Percentiles rank a stretch among this genome's conserved stretches.
Evolutionary conservation across 2,329 filamentous ascomycete species (phyloP).

Genomic region (Pseudogymnoascus sp.): DNA sequence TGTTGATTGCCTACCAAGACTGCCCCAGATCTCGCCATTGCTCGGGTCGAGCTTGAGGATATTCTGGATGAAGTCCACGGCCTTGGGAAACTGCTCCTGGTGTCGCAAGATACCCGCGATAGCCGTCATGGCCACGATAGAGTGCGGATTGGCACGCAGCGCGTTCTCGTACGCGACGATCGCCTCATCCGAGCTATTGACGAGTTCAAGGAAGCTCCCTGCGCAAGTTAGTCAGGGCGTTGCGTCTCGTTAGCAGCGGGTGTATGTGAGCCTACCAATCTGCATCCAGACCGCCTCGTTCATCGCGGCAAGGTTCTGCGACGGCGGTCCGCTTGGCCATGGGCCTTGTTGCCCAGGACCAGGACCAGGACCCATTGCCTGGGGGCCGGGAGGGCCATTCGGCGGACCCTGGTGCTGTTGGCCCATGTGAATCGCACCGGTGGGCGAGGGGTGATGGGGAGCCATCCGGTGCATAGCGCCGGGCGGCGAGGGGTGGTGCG

Average conservation of each 20-base stretch:
- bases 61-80: conserved; percentile 83
- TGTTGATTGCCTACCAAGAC: conserved; percentile 56
- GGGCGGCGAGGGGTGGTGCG: not conserved
- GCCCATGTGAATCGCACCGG: conserved; percentile 52
- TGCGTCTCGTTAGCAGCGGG: conserved; percentile 10
- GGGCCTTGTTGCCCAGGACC: conserved; percentile 20
- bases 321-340: conserved; percentile 38
- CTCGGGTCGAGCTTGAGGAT: conserved; percentile 82
- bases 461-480: conserved; percentile 29
- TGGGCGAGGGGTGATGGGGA: conserved; percentile 27
- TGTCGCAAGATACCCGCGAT: conserved; percentile 87
- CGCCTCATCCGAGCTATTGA: conserved; percentile 82
- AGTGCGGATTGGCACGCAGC: conserved; percentile 78
- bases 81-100: conserved; percentile 87
- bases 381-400: conserved; percentile 22
- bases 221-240: conserved; percentile 25
- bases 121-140: conserved; percentile 84
- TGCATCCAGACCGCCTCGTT: conserved; percentile 91
- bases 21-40: conserved; percentile 95
- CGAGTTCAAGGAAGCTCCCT: conserved; percentile 80
- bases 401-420: conserved; percentile 28
- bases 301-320: conserved; percentile 66
- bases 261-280: conserved; percentile 57
- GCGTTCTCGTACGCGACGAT: conserved; percentile 87
- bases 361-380: conserved; percentile 17